These are phyloP conservation scores for Saussurea involucrata DNA, from an alignment of 129 eudicot genomes.

Conservation along the genomic window DNA sequence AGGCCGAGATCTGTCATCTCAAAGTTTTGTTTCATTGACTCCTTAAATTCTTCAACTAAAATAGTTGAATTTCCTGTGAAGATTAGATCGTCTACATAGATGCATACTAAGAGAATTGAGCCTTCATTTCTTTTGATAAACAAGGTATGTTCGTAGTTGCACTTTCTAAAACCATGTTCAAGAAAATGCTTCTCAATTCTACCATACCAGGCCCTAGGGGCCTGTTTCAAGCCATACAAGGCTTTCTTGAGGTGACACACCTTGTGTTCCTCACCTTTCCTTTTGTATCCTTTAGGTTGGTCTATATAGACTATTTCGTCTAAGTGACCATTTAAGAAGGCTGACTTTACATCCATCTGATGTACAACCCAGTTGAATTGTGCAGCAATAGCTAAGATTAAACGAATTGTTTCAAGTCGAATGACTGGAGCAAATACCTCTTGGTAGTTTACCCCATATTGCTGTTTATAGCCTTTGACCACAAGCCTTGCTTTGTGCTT, in stretches of 20 bases:
- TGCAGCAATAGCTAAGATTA: background rate
- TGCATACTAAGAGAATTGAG: background rate
- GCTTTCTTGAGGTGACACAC: conserved; percentile 22
- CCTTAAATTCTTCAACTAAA: background rate
- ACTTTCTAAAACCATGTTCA: background rate
- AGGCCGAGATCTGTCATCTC: background rate
- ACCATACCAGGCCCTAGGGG: background rate
- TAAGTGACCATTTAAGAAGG: conserved; percentile 21
- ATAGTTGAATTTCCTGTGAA: background rate
- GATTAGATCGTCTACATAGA: background rate
- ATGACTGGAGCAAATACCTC: conserved; percentile 11
- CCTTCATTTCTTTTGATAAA: background rate
- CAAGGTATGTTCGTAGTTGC: background rate
- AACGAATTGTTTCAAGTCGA: conserved; percentile 5
- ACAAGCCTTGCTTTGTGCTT: conserved; percentile 26
- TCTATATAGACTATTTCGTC: conserved; percentile 20
- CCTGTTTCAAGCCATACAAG: background rate
- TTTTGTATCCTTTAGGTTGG: conserved; percentile 20
- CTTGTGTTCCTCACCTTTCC: conserved; percentile 12
- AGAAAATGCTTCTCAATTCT: background rate
- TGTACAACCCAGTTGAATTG: background rate
- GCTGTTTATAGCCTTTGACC: conserved; percentile 19
- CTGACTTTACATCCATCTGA: conserved; percentile 11
- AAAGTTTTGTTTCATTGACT: background rate
- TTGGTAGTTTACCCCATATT: background rate